A percentile compares a stretch with the other conserved stretches of the same genome.
phyloP scores from a whole-genome alignment of 2,329 filamentous ascomycete species.

The Cytospora leucostoma region DNA sequence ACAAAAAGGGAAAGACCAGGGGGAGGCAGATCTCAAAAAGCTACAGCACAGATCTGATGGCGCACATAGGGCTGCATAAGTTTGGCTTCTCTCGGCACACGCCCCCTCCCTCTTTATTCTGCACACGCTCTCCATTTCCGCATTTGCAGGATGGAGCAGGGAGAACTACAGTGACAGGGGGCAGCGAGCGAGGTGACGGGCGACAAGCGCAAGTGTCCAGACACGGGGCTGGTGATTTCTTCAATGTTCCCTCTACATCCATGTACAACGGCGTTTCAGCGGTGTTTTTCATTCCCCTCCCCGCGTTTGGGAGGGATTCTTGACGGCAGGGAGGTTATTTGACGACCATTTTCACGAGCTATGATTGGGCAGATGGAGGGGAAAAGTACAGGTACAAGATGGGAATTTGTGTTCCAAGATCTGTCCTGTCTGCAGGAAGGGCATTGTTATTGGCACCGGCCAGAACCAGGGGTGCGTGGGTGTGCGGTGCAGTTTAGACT shows the following conservation, averaged over 20 bases:
- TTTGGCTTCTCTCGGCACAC: constrained; percentile 18
- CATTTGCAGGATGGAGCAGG: constrained; percentile 1
- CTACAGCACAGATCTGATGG: constrained; percentile 24
- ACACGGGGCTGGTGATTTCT: constrained; percentile 23
- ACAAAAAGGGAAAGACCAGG: neutral
- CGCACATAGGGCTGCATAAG: constrained; percentile 28
- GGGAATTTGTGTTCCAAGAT: neutral
- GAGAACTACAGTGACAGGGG: constrained; percentile 11
- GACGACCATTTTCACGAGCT: constrained; percentile 43
- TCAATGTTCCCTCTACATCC: constrained; percentile 3
- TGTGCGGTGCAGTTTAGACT: constrained; percentile 11
- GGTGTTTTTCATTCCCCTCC: neutral
- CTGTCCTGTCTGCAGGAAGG: constrained; percentile 28
- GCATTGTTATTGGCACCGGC: constrained; percentile 25
- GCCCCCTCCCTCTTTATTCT: constrained; percentile 20
- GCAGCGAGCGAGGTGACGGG: constrained; percentile 23
- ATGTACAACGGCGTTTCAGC: neutral
- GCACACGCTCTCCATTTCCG: constrained; percentile 21
- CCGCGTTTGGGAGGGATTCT: constrained; percentile 40
- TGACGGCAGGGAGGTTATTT: constrained; percentile 42
- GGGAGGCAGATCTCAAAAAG: constrained; percentile 11
- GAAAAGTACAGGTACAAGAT: constrained; percentile 49
- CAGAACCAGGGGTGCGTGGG: constrained; percentile 9
- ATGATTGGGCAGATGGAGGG: constrained; percentile 53
- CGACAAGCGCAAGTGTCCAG: constrained; percentile 21